Base-by-base conservation (phyloP, 2,329 filamentous ascomycete genomes). In the Fonsecaea monophora region DNA sequence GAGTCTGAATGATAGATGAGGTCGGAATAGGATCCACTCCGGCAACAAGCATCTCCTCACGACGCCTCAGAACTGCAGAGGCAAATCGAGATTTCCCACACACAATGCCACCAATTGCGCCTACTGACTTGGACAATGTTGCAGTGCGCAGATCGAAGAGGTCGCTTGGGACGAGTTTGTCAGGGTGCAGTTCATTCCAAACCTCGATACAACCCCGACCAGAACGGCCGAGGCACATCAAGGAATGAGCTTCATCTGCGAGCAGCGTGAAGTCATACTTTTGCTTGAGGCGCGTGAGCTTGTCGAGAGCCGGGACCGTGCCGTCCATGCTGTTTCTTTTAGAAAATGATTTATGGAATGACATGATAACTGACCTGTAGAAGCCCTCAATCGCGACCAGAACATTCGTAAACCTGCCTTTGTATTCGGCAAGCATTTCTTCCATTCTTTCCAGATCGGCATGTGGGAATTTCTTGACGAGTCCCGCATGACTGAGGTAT, bases 401-500 rank as follows among this genome's bases (percentile, higher is more conserved):
- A 9, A 62, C 53, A 37, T 62, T 55, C 3, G 58, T n/a, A 40
- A 35, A 55, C 18, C 58, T 38, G 42, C 32, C 53, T 30, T 37
- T 34, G 15, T 53, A 30, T 30, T 55, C 54, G 8, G 37, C n/a
- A 3, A 66, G 53, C 15, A 62, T 37, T 6, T 18, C 34, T 25
- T 66, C 50, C 37, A 66, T 48, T 18, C 48, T 38, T 37, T 56
- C 25, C 34, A 66, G 35, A 18, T 66, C 38, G 40, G 38, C 58
- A 32, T 66, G 64, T 2, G 34, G 58, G 40, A 66, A 66, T 37
- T 57, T 66, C 12, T 53, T 55, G 77, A 80, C 53, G 72, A 75
- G 13, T 74, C 77, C 66, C 73, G 76, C 48, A 72, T 73, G 87
- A 91, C 77, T 81, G 87, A 64, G 83, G 32, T 55, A 62, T 3